Conservation (phyloP, 225 moss, liverwort and hornwort genomes). For the Sphagnum contortum region DNA sequence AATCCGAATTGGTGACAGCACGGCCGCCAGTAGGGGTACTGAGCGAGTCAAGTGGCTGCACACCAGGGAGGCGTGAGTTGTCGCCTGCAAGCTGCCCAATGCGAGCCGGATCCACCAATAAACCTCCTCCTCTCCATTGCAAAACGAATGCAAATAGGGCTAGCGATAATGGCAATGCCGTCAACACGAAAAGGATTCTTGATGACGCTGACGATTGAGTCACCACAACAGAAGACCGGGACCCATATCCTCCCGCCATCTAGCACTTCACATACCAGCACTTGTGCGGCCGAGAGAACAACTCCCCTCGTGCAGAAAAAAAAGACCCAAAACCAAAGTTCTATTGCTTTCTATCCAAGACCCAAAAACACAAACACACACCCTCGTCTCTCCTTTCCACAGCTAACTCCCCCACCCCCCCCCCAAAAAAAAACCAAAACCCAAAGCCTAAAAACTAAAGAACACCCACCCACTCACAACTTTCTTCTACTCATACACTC, state of each 20-base stretch:
- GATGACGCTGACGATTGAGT: slow-evolving; percentile 38
- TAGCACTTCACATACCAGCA: slow-evolving; percentile 9
- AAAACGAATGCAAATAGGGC: slow-evolving; percentile 90
- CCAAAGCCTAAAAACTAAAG: no score
- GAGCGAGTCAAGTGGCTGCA: slow-evolving; percentile 27
- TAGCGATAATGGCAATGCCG: slow-evolving; percentile 59
- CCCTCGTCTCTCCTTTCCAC: no score
- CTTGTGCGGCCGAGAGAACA: no score
- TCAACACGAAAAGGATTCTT: slow-evolving; percentile 47
- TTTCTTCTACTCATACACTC: no score
- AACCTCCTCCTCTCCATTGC: slow-evolving; percentile 91
- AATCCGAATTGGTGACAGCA: slow-evolving; percentile 48
- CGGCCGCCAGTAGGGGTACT: slow-evolving; percentile 67
- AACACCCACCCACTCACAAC: no score
- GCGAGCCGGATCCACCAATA: slow-evolving; percentile 52
- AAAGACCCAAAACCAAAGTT: no score
- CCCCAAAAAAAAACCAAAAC: no score
- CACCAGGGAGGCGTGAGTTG: slow-evolving; percentile 66
- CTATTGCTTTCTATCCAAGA: no score
- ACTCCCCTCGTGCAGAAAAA: no score
- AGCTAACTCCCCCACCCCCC: no score
- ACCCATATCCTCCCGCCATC: slow-evolving; percentile 42
- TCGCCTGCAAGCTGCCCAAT: slow-evolving; percentile 65
- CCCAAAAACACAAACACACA: no score
- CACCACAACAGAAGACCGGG: slow-evolving; percentile 25